phyloP scores from a whole-genome alignment of 495 filamentous ascomycete species.

The Haplographium delicatum region DNA sequence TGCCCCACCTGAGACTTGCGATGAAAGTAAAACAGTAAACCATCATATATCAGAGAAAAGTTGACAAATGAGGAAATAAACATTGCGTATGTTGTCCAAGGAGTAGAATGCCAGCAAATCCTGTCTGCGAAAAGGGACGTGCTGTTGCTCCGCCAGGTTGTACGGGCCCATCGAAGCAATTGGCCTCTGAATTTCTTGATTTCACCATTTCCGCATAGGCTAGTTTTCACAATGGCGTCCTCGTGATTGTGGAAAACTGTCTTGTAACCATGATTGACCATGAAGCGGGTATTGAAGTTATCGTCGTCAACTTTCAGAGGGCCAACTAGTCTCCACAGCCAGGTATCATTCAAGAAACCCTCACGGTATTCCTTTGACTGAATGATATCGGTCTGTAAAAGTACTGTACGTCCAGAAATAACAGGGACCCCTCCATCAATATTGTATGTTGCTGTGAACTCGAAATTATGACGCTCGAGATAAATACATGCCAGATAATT shows the following conservation, averaged over 20 bases:
- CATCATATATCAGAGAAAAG: slow-evolving; percentile 52
- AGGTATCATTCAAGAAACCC: slow-evolving; percentile 53
- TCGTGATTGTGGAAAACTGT: slow-evolving; percentile 57
- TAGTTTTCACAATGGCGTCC: slow-evolving; percentile 54
- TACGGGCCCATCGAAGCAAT: slow-evolving; percentile 56
- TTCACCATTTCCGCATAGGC: slow-evolving; percentile 40
- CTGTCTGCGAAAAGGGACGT: slow-evolving; percentile 49
- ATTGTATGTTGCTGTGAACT: slow-evolving; percentile 46
- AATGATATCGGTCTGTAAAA: slow-evolving; percentile 43
- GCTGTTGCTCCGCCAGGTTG: slow-evolving; percentile 60
- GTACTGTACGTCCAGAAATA: slow-evolving; percentile 48
- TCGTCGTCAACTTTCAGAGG: slow-evolving; percentile 61
- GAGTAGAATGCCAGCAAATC: slow-evolving; percentile 37
- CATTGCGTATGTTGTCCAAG: slow-evolving; percentile 59
- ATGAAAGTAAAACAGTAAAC: background rate
- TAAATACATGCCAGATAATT: slow-evolving; percentile 31
- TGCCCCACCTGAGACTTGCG: background rate
- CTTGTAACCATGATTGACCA: slow-evolving; percentile 49
- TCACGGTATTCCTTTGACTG: slow-evolving; percentile 38
- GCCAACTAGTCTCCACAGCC: slow-evolving; percentile 37
- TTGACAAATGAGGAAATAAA: slow-evolving; percentile 55
- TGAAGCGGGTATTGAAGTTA: slow-evolving; percentile 63
- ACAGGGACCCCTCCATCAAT: slow-evolving; percentile 53
- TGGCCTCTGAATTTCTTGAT: slow-evolving; percentile 51
- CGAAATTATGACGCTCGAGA: slow-evolving; percentile 54